Base-by-base conservation (phyloP, 768 basidiomycete genomes). In the Collybia nuda region DNA sequence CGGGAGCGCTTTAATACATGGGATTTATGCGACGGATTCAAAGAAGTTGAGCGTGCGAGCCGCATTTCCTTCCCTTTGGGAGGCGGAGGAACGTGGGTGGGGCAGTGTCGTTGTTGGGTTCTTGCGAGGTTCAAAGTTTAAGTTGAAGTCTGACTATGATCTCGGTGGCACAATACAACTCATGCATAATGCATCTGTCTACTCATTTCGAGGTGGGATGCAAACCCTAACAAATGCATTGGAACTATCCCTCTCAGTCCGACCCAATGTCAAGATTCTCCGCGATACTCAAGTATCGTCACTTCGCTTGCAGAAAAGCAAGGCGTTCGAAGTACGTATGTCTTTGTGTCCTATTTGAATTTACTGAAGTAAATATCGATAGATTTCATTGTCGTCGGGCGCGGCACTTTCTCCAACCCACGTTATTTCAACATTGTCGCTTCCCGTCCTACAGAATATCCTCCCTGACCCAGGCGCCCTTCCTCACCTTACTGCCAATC, bases 1-100 rank as follows among this genome's bases (percentile, higher is more conserved):
- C 48, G 84, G 88, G 37, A 62, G 91, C 78, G 87, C 95, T 0
- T 71, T 97, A 51, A 82, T 93, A 1, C 95, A 97, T 60, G 96
- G 96, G 0, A 89, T 98, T 48, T 98, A 98, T 63, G 93, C 93
- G 1, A 82, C 92, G 0, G 93, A 96, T 59, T 81, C 93, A 2
- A 71, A 88, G 2, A 59, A 71, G 36, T 68, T 98, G 15, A 91
- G 90, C 51, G 73, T 93, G 2, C 80, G 86, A 2, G 78, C 92
- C 2, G 81, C 91, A 1, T 92, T 97, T 60, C 87, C 90, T 0
- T 69, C 73, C 2, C 56, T 97, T 47, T 88, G 83, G 79, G 78
- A 85, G 0, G 76, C 84, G 0, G 91, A 88, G 61, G 76, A 84
- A 44, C 65, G 74, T 18, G 85, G 88, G 2, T 62, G 72, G 14